Evolutionary conservation across 1,284 basidiomycete genomes (phyloP).

Genomic region (Wolfiporia cocos): DNA sequence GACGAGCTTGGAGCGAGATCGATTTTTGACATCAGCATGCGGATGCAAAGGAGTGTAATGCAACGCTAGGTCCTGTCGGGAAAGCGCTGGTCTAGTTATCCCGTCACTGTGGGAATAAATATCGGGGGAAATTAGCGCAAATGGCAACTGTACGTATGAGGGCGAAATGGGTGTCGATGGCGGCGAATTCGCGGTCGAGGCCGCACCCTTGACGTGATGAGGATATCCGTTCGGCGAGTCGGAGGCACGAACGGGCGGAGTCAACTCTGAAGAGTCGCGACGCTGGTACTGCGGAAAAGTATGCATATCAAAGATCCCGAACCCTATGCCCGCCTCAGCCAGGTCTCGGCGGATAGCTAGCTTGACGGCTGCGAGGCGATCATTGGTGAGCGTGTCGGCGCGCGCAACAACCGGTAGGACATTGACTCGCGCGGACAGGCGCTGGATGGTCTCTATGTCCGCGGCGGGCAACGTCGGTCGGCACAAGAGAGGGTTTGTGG

Average conservation of each 20-base stretch:
- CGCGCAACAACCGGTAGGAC: constrained; percentile 93
- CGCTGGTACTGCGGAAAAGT: constrained; percentile 41
- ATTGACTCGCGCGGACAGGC: constrained; percentile 89
- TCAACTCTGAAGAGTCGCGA: constrained; percentile 33
- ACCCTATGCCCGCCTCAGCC: constrained; percentile 75
- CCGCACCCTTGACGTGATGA: constrained; percentile 41
- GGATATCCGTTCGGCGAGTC: constrained; percentile 46
- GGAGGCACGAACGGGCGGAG: constrained; percentile 27
- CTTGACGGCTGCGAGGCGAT: constrained; percentile 73
- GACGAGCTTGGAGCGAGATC: constrained; percentile 37
- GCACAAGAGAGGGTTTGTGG: constrained; percentile 59
- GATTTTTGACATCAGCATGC: constrained; percentile 23
- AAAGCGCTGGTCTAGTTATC: constrained; percentile 44
- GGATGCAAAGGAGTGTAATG: constrained; percentile 58
- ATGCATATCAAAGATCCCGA: constrained; percentile 77
- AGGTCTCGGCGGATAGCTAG: constrained; percentile 71
- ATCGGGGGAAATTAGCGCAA: constrained; percentile 76
- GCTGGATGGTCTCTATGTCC: constrained; percentile 88
- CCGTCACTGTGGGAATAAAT: constrained; percentile 75
- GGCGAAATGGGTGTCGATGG: constrained; percentile 55
- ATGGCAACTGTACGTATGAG: constrained; percentile 59
- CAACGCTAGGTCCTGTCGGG: constrained; percentile 60
- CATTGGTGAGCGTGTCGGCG: constrained; percentile 88
- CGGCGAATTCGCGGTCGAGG: constrained; percentile 45
- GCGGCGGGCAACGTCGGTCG: constrained; percentile 62